Base-by-base conservation (phyloP, 805 yeast species). In the Kurtzmaniella fragi region DNA sequence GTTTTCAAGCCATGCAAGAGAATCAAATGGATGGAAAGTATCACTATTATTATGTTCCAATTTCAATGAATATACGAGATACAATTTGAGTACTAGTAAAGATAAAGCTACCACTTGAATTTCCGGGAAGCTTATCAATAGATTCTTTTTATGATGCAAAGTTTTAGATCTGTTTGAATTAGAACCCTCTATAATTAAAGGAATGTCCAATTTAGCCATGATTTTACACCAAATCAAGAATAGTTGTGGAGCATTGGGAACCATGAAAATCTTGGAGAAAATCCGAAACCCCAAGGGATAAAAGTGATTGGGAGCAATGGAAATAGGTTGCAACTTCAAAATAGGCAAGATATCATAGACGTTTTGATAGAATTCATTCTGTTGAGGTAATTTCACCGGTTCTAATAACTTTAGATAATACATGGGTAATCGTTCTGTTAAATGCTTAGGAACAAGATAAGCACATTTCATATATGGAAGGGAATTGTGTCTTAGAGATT, bases 381-480 rank as follows among this genome's bases (percentile, higher is more conserved):
- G 56, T 3, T 53, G 32, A 0, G 79, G 81, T 2, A 70, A 52
- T 15, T 45, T 48, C 6, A 52, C 48, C 9, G 77, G 74, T 33
- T 70, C 69, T 13, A 77, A 54, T 14, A 53, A 35, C n/a, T 53
- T 46, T 20, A 64, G 43, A 44, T 64, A 64, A 30, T 58, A 49
- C 20, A 57, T 49, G 0, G 78, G 75, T 26, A 78, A 44, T 37
- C 57, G 56, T 36, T 58, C 56, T 16, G 58, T 42, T 54, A 67
- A 50, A 1, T 44, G 34, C 23, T 50, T 47, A 7, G 84, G 81
- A 3, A 78, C 40, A 7, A 59, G 42, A 31, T 54, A 57, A 14
- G 57, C 42, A 5, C 75, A 64, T 37, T 59, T 67, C 45, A 71
- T 55, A 46, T 67, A 75, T 2, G 86, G 84, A 1, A 83, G 56